phyloP scores from a whole-genome alignment of 805 yeast genomes.

The Nakazawaea siamensis region DNA sequence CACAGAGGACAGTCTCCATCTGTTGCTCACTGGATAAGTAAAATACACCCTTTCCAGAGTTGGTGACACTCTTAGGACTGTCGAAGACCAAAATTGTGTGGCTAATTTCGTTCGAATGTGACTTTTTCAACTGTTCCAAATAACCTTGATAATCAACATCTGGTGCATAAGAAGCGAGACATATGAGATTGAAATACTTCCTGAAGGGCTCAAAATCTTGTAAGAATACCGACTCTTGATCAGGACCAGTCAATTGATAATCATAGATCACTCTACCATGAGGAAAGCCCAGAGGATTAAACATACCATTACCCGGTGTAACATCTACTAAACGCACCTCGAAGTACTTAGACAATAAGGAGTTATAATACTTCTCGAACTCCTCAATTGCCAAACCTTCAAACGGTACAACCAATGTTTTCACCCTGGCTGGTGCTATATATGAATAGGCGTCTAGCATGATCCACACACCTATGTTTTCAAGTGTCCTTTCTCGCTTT shows the following conservation, averaged over 20 bases:
- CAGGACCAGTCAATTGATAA: constrained; percentile 36
- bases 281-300: constrained; percentile 84
- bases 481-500: background rate
- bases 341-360: constrained; percentile 33
- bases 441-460: constrained; percentile 36
- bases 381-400: constrained; percentile 35
- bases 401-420: constrained; percentile 61
- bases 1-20: constrained; percentile 65
- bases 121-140: constrained; percentile 31
- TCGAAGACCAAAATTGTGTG: constrained; percentile 51
- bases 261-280: constrained; percentile 64
- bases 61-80: constrained; percentile 21
- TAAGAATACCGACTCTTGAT: constrained; percentile 53
- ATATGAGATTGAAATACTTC: constrained; percentile 58
- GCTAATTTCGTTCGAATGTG: constrained; percentile 44
- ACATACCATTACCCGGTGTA: constrained; percentile 53
- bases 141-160: constrained; percentile 18
- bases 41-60: constrained; percentile 11
- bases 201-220: constrained; percentile 89
- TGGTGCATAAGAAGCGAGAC: constrained; percentile 27
- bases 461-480: background rate
- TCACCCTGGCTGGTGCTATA: constrained; percentile 59
- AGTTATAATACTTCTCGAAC: constrained; percentile 33
- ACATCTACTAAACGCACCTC: constrained; percentile 74
- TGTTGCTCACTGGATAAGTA: constrained; percentile 9